A percentile compares a stretch with the other conserved stretches of the same genome.
Evolutionary conservation across 176 grass and related monocot species (phyloP).

Genomic region (Rhipidocladum racemiflorum): DNA sequence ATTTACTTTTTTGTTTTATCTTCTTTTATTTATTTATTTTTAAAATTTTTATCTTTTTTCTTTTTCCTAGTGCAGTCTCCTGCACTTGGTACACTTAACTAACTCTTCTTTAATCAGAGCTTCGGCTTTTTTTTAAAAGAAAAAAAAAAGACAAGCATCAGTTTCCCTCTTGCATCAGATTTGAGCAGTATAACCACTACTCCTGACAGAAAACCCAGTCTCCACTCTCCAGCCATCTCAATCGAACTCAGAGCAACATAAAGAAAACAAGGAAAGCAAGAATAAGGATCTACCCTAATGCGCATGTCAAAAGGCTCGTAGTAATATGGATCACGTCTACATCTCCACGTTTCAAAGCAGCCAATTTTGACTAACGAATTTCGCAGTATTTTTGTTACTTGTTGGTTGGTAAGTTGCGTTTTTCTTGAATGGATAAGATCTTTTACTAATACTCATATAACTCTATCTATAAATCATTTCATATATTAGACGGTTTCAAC

Average conservation of each 20-base stretch:
- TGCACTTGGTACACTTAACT: no score
- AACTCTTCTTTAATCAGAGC: no score
- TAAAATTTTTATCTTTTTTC: no score
- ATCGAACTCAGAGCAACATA: no score
- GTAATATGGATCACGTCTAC: background rate
- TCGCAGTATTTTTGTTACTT: background rate
- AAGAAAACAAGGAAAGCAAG: background rate
- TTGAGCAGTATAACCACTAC: background rate
- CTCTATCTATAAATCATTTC: background rate
- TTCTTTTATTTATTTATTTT: no score
- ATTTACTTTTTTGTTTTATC: no score
- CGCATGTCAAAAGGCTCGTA: background rate
- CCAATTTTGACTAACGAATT: conserved; percentile 4
- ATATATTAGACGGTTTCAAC: background rate
- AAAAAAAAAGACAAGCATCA: background rate
- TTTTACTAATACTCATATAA: background rate
- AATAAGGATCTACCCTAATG: background rate
- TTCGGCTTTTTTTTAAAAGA: no score
- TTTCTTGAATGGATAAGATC: background rate
- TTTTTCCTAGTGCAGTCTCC: no score
- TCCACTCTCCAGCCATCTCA: background rate
- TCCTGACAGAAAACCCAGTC: background rate
- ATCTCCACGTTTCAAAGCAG: background rate
- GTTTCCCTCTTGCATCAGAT: background rate
- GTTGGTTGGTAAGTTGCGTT: background rate